These are phyloP conservation scores for Monilinia fructicola DNA, from an alignment of 2,329 filamentous ascomycete genomes.

Conservation along the genomic window DNA sequence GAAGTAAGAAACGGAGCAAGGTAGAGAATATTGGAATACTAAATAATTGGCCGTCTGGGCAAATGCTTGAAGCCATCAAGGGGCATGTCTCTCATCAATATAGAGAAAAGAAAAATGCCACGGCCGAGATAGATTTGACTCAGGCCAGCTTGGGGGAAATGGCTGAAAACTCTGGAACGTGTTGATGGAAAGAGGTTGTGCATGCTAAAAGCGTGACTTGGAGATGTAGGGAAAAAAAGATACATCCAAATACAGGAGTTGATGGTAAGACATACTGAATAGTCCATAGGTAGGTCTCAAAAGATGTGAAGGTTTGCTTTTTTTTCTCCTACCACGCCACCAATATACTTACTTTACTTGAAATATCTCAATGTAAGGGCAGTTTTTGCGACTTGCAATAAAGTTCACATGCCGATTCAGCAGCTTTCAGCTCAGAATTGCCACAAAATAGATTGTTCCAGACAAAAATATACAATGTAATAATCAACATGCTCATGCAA, in stretches of 20 bases:
- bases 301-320: neutral
- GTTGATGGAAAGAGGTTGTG: neutral
- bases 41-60: conserved; percentile 2
- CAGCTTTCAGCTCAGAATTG: too few species aligned
- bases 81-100: conserved; percentile 1
- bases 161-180: neutral
- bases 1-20: neutral
- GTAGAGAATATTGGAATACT: conserved; percentile 21
- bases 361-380: conserved; percentile 8
- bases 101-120: neutral
- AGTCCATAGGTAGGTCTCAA: neutral
- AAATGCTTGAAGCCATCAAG: conserved; percentile 9
- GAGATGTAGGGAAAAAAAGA: neutral
- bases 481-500: neutral
- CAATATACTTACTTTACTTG: neutral
- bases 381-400: neutral
- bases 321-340: conserved; percentile 6
- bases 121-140: neutral
- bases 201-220: neutral
- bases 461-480: neutral
- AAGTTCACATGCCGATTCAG: neutral
- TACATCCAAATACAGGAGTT: conserved; percentile 3
- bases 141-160: conserved; percentile 2
- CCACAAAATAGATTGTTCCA: neutral
- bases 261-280: neutral